These are phyloP conservation scores for Cryptococcus sp. DNA, from an alignment of 1,284 basidiomycete genomes.

Conservation along the genomic window DNA sequence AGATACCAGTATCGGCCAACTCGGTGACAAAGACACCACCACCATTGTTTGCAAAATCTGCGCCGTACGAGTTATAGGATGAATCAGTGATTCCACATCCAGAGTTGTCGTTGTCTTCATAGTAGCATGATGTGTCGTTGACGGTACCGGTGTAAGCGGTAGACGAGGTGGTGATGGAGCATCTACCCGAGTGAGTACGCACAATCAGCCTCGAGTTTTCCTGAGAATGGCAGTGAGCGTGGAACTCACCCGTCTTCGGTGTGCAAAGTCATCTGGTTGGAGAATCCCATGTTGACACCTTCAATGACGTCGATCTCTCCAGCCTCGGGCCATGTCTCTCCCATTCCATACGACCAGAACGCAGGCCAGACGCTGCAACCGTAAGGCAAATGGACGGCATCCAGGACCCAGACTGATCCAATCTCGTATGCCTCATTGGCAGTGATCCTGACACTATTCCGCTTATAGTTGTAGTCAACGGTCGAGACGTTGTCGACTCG, in stretches of 20 bases:
- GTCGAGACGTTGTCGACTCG: constrained; percentile 41
- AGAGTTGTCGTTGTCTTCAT: constrained; percentile 51
- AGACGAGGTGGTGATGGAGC: constrained; percentile 25
- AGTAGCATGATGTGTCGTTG: constrained; percentile 36
- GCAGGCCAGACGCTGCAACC: constrained; percentile 43
- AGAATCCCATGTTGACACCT: constrained; percentile 70
- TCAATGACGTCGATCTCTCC: constrained; percentile 84
- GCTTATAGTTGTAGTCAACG: constrained; percentile 62
- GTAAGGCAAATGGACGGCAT: constrained; percentile 66
- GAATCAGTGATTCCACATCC: constrained; percentile 61
- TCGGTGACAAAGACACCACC: constrained; percentile 64
- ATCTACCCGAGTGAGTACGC: constrained; percentile 20
- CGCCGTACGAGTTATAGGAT: constrained; percentile 33
- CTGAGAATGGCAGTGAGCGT: neutral
- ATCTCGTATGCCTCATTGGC: constrained; percentile 62
- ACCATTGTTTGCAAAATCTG: constrained; percentile 34
- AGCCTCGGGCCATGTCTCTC: constrained; percentile 62
- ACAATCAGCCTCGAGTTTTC: neutral
- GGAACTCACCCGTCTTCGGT: constrained; percentile 52
- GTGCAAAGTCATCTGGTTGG: constrained; percentile 78
- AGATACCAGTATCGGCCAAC: constrained; percentile 63
- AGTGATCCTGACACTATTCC: constrained; percentile 68
- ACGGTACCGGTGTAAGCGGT: constrained; percentile 29
- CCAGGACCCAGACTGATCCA: constrained; percentile 68
- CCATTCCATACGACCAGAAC: constrained; percentile 32